Base-by-base conservation (phyloP, 1,139 yeast genomes). In the Lodderomyces beijingensis region DNA sequence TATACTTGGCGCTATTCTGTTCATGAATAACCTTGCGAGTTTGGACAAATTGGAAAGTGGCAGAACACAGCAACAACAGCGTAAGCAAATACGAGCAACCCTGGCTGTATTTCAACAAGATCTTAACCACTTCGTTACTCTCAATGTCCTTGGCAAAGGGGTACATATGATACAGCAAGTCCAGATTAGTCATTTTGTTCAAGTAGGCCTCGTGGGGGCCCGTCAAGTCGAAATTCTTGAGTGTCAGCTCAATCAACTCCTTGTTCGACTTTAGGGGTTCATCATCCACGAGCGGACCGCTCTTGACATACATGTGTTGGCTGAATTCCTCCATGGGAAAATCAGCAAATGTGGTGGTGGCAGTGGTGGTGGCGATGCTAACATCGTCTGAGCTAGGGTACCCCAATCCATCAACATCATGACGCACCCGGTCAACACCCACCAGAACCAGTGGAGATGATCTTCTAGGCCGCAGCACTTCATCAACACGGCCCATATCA, bases 61-160 rank as follows among this genome's bases (percentile, higher is more conserved):
- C 66, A 20, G 60, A 51, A 32, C 59, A 53, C 7, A 70, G 67
- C 32, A 66, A 47, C 16, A 66, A 42, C 13, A 67, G 47, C 25
- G 59, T 52, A 18, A 66, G 47, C 15, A 66, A 46, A 39, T 62
- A 63, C 4, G 65, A 57, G 38, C 70, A 64, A 16, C 52, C 48
- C 28, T 50, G 49, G 52, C 61, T 58, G 40, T 63, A 62, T 29
- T 50, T 53, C 16, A 66, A 47, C 15, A 66, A 43, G 3, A 65
- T 43, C 32, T 52, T 50, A 13, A 60, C 52, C 11, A 58, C 68
- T 37, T 56, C 62, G 43, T 66, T 66, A 15, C 51, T 42, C 28
- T 59, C 69, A 7, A 60, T 49, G 23, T 59, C 54, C 10, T 56
- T 49, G 2, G 70, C 66, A 50, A 63, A 64, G 4, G 73, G 73